Evolutionary conservation across 495 filamentous ascomycete species (phyloP), one percentile per base, ranked within the genome.

Genomic region (Niebla homalea): DNA sequence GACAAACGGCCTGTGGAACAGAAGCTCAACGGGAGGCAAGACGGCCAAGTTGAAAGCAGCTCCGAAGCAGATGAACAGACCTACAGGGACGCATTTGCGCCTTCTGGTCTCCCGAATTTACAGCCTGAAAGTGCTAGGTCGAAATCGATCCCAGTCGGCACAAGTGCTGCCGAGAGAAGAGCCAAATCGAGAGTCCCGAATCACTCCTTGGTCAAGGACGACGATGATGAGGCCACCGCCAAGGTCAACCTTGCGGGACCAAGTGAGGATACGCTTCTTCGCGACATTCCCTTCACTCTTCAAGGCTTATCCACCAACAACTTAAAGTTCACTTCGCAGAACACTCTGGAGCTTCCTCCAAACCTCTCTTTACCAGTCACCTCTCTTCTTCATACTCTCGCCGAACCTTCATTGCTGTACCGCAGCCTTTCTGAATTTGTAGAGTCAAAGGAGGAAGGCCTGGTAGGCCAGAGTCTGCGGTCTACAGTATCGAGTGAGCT

Each of bases 391-490:
- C 84, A 99, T 60, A 84, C 85, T 0, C 70, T 99, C 12, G 89
- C 90, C 1, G 93, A 99, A 60, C 93, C 93, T 11, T 93, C 89
- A 20, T 70, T 99, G 7, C 72, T 99, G 23, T 97, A 94, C 60
- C 77, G 82, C 53, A 79, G 78, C 2, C 71, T 99, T 5, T 74
- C 83, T 18, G 67, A 73, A 19, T 99, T 94, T 67, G 82, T 90
- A 26, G 81, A 92, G 46, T 80, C 81, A 5, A 67, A 70, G 7
- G 75, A 80, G 20, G 80, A 79, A 36, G 81, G 79, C 0, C 67
- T 99, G 39, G 75, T 97, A n/a, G 86, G 79, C 11, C 93, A 99
- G 66, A 94, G 88, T 62, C 71, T 99, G 43, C 80, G 89, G n/a
- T 86, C 89, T 42, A 89, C 92, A 16, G 82, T 97, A 58, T 80